These are phyloP conservation scores for Grosmannia serpens DNA, from an alignment of 2,329 filamentous ascomycete species.

Conservation along the genomic window DNA sequence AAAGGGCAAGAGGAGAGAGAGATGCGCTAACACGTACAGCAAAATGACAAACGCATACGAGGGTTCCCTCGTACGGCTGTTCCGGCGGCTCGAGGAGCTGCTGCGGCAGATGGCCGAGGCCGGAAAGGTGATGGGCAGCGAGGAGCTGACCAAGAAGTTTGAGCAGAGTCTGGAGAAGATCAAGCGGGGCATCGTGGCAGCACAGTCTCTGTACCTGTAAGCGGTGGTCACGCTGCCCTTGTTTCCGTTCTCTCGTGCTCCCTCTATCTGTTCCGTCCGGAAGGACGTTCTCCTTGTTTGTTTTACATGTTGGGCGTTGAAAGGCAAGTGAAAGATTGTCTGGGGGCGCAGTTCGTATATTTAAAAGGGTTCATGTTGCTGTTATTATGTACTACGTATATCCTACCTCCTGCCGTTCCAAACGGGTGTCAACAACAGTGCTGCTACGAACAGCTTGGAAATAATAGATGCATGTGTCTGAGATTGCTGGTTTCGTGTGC, in stretches of 20 bases:
- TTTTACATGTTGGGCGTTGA: constrained; percentile 1
- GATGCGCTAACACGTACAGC: constrained; percentile 24
- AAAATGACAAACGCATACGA: constrained; percentile 99
- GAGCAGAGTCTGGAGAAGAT: constrained; percentile 77
- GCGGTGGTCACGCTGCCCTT: background rate
- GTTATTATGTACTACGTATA: background rate
- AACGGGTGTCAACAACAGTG: background rate
- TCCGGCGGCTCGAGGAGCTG: constrained; percentile 88
- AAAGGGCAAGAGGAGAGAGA: too few relatives aligned
- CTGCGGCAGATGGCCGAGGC: constrained; percentile 92
- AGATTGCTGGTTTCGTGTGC: background rate
- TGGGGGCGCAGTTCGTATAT: background rate
- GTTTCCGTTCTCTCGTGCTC: background rate
- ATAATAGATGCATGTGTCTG: background rate
- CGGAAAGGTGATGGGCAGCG: constrained; percentile 94
- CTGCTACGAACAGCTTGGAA: background rate
- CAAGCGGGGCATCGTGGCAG: constrained; percentile 84
- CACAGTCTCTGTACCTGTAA: constrained; percentile 84
- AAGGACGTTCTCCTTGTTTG: background rate
- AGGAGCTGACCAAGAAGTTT: constrained; percentile 87
- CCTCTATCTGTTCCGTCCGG: background rate
- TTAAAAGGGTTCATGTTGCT: background rate
- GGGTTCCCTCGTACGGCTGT: constrained; percentile 88
- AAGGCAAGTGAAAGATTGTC: background rate
- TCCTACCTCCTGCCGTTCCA: background rate